These are phyloP conservation scores for Suillus subluteus DNA, from an alignment of 768 basidiomycete species.

Conservation along the genomic window DNA sequence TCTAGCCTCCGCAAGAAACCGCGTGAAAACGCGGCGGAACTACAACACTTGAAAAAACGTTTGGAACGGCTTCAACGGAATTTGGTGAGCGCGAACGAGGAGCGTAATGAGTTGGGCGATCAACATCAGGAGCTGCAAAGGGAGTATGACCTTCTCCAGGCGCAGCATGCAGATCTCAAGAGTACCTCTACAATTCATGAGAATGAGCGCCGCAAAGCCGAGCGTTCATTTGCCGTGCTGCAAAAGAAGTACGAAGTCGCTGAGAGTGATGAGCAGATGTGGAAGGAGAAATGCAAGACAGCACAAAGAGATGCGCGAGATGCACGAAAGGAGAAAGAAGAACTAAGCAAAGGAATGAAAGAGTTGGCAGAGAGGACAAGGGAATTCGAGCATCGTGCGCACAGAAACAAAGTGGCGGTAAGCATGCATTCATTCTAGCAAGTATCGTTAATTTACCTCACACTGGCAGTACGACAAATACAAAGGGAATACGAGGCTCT, in stretches of 20 bases:
- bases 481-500: constrained; percentile 32
- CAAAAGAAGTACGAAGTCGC: neutral
- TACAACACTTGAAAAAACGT: neutral
- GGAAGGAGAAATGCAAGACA: neutral
- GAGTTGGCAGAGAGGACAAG: constrained; percentile 22
- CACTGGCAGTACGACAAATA: constrained; percentile 23
- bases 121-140: constrained; percentile 17
- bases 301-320: neutral
- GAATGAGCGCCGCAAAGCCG: neutral
- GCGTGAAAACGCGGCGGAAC: constrained; percentile 7
- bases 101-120: neutral
- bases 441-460: neutral
- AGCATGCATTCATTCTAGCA: neutral
- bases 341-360: neutral
- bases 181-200: neutral
- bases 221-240: neutral
- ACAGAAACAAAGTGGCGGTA: constrained; percentile 29
- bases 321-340: neutral
- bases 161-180: constrained; percentile 17
- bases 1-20: constrained; percentile 13
- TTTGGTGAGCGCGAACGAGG: neutral
- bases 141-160: constrained; percentile 19
- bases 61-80: neutral
- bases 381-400: constrained; percentile 25
- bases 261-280: neutral